Base-by-base conservation (phyloP, 2,329 filamentous ascomycete species). In the Alternaria sp. region DNA sequence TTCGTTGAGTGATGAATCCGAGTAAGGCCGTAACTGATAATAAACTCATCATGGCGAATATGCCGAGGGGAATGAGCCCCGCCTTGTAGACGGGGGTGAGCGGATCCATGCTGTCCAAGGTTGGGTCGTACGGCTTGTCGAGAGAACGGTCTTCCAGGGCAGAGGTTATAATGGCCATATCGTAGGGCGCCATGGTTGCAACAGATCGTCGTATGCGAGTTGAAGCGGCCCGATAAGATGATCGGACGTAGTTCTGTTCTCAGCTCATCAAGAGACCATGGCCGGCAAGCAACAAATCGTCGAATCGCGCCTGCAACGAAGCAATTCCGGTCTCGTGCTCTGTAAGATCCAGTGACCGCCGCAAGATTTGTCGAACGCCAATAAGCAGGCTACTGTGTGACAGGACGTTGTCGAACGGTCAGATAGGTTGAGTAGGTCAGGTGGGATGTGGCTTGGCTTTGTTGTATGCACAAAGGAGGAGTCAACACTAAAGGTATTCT, bases 1-100 rank as follows among this genome's bases (percentile, higher is more conserved):
- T 73, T 23, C 84, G 82, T 65, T 84, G 83, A 10, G 84, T 85
- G 63, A 86, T 83, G 74, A 85, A 85, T 11, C 63, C 62, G 6
- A 86, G 78, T 6, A 86, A 77, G 3, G 65, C 59, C 3, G 80
- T 72, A 5, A 83, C 83, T 25, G 83, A 81, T 46, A 85, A 52
- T 28, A 84, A 73, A 3, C 85, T 86, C 30, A 85, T 69, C 50
- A 83, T 75, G 28, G 84, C 83, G 68, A 84, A 83, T 25, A 84
- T 64, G 2, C 78, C 77, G 21, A 86, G 72, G 1, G 83, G 82
- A 32, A 85, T 82, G 2, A 86, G 77, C 4, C 84, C 84, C 9
- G 67, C 73, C 44, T 74, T 77, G 53, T 76, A 73, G 10, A 71
- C 55, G 3, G 70, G 64, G 0, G 72, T 67, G 26, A 81, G 68